These are phyloP conservation scores for carrot (Daucus carota) DNA, from an alignment of 129 eudicot species.

Conservation along the genomic window DH1_v3.0 NC_030383.2:14654001-14654500, in stretches of 20 bases:
- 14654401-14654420: not conserved
- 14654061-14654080: not conserved
- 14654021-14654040: not conserved
- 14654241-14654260: not conserved
- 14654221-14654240: not conserved
- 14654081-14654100: not conserved
- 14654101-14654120: not conserved
- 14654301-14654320: not conserved
- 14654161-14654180: not conserved
- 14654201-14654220: not conserved
- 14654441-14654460: not conserved
- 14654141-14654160: not conserved
- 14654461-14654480: not conserved
- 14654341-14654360: conserved; percentile 6
- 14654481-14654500: not conserved
- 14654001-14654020: not conserved
- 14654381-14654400: conserved; percentile 16
- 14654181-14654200: not conserved
- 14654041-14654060: no score
- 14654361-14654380: conserved; percentile 25
- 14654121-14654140: not conserved
- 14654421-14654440: not conserved
- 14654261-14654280: not conserved
- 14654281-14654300: not conserved
- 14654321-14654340: conserved; percentile 28